Evolutionary conservation across 345 rosid genomes (phyloP), one percentile per base, ranked within the genome.

Genomic region (Linum tenue): DNA sequence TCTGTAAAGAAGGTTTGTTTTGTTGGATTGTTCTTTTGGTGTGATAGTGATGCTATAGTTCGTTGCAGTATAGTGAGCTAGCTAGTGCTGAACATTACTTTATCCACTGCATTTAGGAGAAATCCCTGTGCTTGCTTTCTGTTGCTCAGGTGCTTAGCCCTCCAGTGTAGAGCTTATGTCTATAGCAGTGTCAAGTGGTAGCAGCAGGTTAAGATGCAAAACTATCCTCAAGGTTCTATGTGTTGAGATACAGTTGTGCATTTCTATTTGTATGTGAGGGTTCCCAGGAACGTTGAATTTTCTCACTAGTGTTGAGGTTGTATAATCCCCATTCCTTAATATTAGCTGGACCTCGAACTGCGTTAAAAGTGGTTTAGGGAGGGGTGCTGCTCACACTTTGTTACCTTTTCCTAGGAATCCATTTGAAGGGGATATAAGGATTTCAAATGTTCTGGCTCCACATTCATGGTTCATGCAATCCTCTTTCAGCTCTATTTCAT

Each of bases 1-100:
- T 75, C 96, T 60, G 75, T 86, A 56, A 87, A 85, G 73, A 90
- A 92, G 98, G 98, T 85, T 62, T 60, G 70, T 65, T 41, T 60
- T 73, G 41, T 62, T 56, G 42, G 16, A 39, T 61, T 44, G 3
- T 11, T 55, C 65, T 36, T 42, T 10, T n/a, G 12, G 9, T 37
- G 48, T 60, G 12, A 17, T 48, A 64, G 64, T 64, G 22, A 9
- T 57, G 58, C 37, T 17, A 48, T 42, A 36, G 60, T 67, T n/a
- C 17, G 44, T 14, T 68, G 44, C 37, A 3, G 9, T 2, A 48
- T 9, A 48, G 53, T 48, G 53, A 48, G 53, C 53, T 48, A 1
- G 53, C 3, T 48, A 6, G 14, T 48, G 53, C 53, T 48, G 53
- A 48, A 7, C 14, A 48, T 48, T 48, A 48, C 9, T 15, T 48